Conservation (phyloP, 2,329 filamentous ascomycete genomes). For the Apiospora aurea region DNA sequence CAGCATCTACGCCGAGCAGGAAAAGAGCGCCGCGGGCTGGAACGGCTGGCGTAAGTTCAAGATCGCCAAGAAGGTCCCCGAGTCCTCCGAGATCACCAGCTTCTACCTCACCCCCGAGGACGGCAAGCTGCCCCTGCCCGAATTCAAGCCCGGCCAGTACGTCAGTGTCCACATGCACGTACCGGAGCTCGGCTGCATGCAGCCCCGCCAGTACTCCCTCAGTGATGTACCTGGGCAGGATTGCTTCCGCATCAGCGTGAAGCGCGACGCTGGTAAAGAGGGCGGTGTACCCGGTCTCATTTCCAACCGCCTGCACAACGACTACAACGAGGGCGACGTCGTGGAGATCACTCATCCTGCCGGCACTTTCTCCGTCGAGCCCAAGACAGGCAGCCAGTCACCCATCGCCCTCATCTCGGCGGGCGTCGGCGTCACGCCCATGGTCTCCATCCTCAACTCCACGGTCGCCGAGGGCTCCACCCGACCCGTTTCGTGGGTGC, state of each 20-base stretch:
- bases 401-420: constrained; percentile 72
- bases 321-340: constrained; percentile 57
- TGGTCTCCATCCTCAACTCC: constrained; percentile 69
- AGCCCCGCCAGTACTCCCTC: constrained; percentile 79
- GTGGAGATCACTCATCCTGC: constrained; percentile 63
- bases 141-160: constrained; percentile 76
- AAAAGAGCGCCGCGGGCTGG: constrained; percentile 45
- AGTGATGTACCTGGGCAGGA: constrained; percentile 61
- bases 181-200: constrained; percentile 66
- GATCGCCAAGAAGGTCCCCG: constrained; percentile 67
- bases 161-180: constrained; percentile 70
- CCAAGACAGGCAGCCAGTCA: constrained; percentile 47
- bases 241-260: constrained; percentile 78
- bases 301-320: constrained; percentile 59
- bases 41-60: constrained; percentile 58
- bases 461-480: constrained; percentile 39
- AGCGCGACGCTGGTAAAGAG: constrained; percentile 59
- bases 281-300: constrained; percentile 54
- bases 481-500: constrained; percentile 67
- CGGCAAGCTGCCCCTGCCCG: constrained; percentile 56
- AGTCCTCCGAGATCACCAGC: constrained; percentile 67
- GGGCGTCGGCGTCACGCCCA: constrained; percentile 72
- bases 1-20: constrained; percentile 61
- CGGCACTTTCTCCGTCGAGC: constrained; percentile 69
- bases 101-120: constrained; percentile 76